Conservation (phyloP, 2,329 filamentous ascomycete species). For the Colletotrichum siamense region DNA sequence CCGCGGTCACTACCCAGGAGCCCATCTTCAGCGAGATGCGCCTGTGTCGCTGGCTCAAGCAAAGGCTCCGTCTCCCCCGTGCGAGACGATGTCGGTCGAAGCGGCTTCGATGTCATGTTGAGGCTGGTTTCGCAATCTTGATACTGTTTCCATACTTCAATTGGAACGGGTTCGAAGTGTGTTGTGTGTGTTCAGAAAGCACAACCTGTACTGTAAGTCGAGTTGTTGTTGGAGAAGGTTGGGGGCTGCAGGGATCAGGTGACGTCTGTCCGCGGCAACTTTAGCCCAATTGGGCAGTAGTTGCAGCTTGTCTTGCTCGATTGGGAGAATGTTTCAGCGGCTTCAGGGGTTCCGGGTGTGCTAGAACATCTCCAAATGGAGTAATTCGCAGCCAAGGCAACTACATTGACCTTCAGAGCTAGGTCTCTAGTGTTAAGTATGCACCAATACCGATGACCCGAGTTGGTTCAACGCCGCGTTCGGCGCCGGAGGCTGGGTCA, state of each 20-base stretch:
- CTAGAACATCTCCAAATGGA: neutral
- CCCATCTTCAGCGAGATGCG: neutral
- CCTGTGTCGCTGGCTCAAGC: neutral
- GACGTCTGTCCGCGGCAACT: neutral
- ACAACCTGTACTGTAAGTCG: neutral
- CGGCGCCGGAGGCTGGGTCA: too few species aligned
- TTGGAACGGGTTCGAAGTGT: fast-evolving
- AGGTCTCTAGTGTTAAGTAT: neutral
- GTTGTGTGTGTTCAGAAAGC: neutral
- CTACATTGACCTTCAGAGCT: fast-evolving
- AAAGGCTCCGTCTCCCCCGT: neutral
- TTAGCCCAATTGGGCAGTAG: neutral
- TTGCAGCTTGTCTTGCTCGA: neutral
- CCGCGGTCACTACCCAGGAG: too few species aligned
- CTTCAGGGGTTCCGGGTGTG: neutral
- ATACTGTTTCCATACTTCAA: neutral
- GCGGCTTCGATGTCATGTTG: neutral
- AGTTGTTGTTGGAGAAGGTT: neutral
- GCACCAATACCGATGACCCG: too few species aligned
- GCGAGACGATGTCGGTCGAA: neutral
- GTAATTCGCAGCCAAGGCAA: fast-evolving
- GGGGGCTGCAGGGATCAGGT: neutral
- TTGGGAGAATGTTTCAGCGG: neutral
- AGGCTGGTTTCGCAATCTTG: fast-evolving
- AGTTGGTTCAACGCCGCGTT: too few species aligned